These are phyloP conservation scores for Psilocybe tampanensis DNA, from an alignment of 768 basidiomycete genomes.

Conservation along the genomic window DNA sequence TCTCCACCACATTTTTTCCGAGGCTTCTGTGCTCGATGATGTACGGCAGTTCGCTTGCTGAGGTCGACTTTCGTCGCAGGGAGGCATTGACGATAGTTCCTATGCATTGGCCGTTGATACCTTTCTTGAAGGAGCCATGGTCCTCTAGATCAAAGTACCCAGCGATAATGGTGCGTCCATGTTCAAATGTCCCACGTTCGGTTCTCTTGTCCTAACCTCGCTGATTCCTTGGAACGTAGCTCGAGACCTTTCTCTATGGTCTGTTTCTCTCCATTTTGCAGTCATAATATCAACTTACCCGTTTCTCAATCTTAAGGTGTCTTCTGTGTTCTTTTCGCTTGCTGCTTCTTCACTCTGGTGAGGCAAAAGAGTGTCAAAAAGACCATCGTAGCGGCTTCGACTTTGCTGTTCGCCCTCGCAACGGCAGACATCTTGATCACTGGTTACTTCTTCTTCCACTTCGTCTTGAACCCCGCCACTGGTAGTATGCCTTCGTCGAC, in stretches of 20 bases:
- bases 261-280: not conserved
- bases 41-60: conserved; percentile 4
- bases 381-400: conserved; percentile 11
- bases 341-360: conserved; percentile 15
- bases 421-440: conserved; percentile 24
- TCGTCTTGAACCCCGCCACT: conserved; percentile 9
- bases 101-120: conserved; percentile 19
- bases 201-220: not conserved
- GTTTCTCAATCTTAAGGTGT: conserved; percentile 15
- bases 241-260: conserved; percentile 26
- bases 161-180: conserved; percentile 23
- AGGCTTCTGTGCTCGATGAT: not conserved
- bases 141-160: conserved; percentile 24
- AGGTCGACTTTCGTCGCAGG: conserved; percentile 6
- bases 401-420: conserved; percentile 20
- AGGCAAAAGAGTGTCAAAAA: conserved; percentile 11
- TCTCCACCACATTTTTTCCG: not conserved
- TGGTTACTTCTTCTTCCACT: conserved; percentile 24
- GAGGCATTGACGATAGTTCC: conserved; percentile 7
- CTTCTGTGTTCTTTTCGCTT: conserved; percentile 20
- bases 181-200: not conserved
- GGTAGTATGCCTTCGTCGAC: not conserved
- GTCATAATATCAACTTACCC: not conserved
- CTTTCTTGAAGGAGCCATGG: conserved; percentile 26
- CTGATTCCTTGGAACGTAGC: conserved; percentile 8